Evolutionary conservation across 1,284 basidiomycete species (phyloP).

Genomic region (Cutaneotrichosporon daszewskae): DNA sequence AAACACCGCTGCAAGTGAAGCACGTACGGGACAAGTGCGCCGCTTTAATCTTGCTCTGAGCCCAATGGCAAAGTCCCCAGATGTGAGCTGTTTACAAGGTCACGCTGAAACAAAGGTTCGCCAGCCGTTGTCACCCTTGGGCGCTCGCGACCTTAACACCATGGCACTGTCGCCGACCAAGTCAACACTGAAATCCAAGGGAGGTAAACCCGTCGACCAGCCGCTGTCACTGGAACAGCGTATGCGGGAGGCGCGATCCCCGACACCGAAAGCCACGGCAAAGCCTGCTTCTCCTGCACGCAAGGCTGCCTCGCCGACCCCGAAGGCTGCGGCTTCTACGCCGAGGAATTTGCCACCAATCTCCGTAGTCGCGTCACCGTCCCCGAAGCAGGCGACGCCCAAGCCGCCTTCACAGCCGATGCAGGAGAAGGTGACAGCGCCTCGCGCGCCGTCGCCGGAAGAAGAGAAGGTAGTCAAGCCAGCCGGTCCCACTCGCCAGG

Average conservation of each 20-base stretch:
- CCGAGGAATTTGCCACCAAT: too few relatives aligned
- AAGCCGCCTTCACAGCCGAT: too few relatives aligned
- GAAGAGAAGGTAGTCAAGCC: neutral
- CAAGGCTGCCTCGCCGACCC: too few relatives aligned
- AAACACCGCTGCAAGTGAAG: conserved; percentile 22
- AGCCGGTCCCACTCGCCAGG: conserved; percentile 23
- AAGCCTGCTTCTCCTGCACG: conserved; percentile 17
- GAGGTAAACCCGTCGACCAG: too few relatives aligned
- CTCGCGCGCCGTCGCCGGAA: neutral
- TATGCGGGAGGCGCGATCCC: too few relatives aligned
- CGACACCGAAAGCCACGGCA: conserved; percentile 7
- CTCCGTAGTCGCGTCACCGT: too few relatives aligned
- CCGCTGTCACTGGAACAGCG: too few relatives aligned
- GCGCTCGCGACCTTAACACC: conserved; percentile 28
- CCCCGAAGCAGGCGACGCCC: too few relatives aligned
- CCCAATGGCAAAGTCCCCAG: conserved; percentile 24
- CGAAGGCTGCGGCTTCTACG: too few relatives aligned
- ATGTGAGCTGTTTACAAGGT: conserved; percentile 11
- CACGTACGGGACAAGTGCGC: conserved; percentile 14
- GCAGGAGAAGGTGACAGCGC: too few relatives aligned
- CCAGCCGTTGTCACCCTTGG: conserved; percentile 33
- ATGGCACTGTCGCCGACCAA: conserved; percentile 7
- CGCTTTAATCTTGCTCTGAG: conserved; percentile 33
- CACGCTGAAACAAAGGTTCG: conserved; percentile 15
- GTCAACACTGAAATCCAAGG: conserved; percentile 10